Evolutionary conservation across 345 rosid species (phyloP).

Genomic region (Rhodamnia argentea): DNA sequence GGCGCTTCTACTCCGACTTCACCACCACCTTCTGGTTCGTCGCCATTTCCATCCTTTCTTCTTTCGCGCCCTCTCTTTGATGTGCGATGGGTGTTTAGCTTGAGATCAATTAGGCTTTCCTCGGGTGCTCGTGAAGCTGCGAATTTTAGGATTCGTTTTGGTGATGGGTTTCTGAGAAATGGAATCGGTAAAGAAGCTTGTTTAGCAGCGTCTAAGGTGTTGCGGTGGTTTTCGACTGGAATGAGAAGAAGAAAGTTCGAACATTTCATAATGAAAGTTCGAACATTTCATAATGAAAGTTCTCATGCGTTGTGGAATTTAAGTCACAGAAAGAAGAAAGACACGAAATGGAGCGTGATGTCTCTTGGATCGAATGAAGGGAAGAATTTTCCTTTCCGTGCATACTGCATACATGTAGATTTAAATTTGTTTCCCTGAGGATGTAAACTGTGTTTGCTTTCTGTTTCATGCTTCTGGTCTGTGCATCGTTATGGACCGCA

Average conservation of each 20-base stretch:
- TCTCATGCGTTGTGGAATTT: not conserved
- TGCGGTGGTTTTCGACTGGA: not conserved
- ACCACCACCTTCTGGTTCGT: not conserved
- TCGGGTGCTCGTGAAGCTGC: not conserved
- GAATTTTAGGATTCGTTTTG: not conserved
- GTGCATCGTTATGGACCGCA: not conserved
- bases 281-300: not conserved
- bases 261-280: not conserved
- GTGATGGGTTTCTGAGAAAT: not conserved
- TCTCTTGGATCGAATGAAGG: not conserved
- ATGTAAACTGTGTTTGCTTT: not conserved
- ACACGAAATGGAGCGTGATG: not conserved
- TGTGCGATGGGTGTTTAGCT: not conserved
- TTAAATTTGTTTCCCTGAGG: not conserved
- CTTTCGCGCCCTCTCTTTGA: not conserved
- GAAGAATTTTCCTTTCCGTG: not conserved
- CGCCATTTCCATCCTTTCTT: not conserved
- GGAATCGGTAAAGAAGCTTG: not conserved
- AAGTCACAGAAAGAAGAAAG: not conserved
- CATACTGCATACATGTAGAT: not conserved
- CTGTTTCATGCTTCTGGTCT: not conserved
- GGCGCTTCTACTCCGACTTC: conserved; percentile 14
- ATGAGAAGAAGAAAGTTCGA: not conserved
- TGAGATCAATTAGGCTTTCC: not conserved
- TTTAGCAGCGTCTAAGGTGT: not conserved